Evolutionary conservation across 2,329 filamentous ascomycete genomes (phyloP), one percentile per base, ranked within the genome.

Genomic region (Cercospora sp.): DNA sequence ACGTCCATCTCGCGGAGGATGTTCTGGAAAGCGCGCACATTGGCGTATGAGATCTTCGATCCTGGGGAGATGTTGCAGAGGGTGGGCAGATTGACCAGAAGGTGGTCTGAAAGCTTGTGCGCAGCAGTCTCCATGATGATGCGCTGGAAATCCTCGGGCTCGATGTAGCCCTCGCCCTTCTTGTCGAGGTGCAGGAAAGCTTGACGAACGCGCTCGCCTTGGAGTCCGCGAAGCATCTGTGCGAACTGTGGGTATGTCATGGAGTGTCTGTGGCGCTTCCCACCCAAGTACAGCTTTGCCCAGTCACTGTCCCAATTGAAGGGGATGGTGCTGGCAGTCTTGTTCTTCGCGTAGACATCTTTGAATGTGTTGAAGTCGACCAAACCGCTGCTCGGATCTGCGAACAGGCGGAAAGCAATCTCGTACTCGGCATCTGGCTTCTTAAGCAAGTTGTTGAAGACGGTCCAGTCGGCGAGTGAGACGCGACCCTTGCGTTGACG

Each of bases 391-490:
- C 91, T 88, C 62, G 94, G 89, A 75, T 92, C 86, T 78, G 98
- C 94, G 81, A 99, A 99, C 65, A 99, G 87, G 75, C 95, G 92
- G 83, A 98, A 99, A 16, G 95, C 94, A 75, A 99, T 97, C 81
- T 98, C 94, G 82, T 99, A 99, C 83, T 99, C 95, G 79, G 95
- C 95, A 78, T 98, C 95, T 70, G 95, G 91, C 82, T 97, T 98
- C 74, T 87, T 86, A 68, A 99, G 89, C 71, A 99, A 87, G 83
- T 97, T 96, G 83, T 97, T 92, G 81, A 98, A 99, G 72, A 91
- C 90, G 58, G 87, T 89, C 93, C 94, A 99, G 82, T 99, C 95
- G 68, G 89, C 84, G 64, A 98, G 83, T 74, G 84, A 91, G 74
- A 99, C 85, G 74, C 87, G 89, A 71, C 94, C 94, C 55, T 84